A percentile compares a stretch with the other conserved stretches of the same genome.
These are phyloP conservation scores for Vinca minor DNA, from an alignment of 257 asterid genomes.

Conservation along the genomic window DNA sequence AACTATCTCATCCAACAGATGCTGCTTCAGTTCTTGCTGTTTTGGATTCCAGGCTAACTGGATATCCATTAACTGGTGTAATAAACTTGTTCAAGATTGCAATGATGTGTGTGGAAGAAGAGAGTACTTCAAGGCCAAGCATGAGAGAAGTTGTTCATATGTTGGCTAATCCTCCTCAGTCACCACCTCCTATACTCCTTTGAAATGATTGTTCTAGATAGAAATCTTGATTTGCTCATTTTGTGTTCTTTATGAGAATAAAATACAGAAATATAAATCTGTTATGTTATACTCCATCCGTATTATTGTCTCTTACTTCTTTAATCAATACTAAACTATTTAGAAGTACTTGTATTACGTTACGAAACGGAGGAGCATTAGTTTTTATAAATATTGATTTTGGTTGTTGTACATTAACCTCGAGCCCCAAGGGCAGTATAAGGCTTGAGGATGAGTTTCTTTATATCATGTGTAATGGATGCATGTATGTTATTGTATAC, in stretches of 20 bases:
- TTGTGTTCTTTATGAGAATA: background rate
- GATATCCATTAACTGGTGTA: slow-evolving; percentile 42
- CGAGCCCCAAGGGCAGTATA: too few relatives aligned
- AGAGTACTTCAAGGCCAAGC: slow-evolving; percentile 56
- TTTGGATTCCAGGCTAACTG: slow-evolving; percentile 56
- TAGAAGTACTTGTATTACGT: too few relatives aligned
- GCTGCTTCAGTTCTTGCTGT: slow-evolving; percentile 66
- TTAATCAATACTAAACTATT: too few relatives aligned
- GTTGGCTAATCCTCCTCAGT: slow-evolving; percentile 55
- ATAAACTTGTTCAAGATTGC: slow-evolving; percentile 78
- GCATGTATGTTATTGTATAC: too few relatives aligned
- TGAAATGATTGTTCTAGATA: background rate
- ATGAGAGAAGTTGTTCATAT: slow-evolving; percentile 81
- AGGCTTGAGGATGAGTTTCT: too few relatives aligned
- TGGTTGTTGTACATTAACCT: too few relatives aligned
- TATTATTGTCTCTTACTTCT: too few relatives aligned
- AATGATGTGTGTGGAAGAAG: slow-evolving; percentile 86
- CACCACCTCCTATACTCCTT: slow-evolving; percentile 32
- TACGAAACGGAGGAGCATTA: too few relatives aligned
- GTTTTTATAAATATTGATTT: too few relatives aligned
- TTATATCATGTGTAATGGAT: too few relatives aligned
- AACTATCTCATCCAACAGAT: slow-evolving; percentile 57
- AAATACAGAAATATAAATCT: background rate
- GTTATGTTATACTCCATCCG: too few relatives aligned
- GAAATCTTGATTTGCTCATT: background rate